Conservation (phyloP, 1,284 basidiomycete genomes). For the Marasmius sp. region DNA sequence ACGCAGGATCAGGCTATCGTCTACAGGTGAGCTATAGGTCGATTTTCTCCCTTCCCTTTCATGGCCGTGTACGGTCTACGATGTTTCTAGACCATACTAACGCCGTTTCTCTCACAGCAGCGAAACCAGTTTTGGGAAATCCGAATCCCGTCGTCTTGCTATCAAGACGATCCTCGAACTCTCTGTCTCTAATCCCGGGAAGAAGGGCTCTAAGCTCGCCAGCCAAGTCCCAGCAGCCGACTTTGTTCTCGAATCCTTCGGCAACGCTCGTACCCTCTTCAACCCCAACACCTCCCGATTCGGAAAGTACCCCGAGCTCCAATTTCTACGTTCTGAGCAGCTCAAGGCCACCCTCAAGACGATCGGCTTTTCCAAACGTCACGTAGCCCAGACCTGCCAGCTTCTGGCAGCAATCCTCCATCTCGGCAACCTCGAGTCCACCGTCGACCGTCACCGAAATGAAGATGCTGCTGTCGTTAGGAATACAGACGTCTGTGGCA, state of each 20-base stretch:
- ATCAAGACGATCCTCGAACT: slow-evolving; percentile 90
- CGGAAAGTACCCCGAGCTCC: slow-evolving; percentile 92
- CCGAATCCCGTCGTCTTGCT: slow-evolving; percentile 83
- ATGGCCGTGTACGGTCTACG: not conserved
- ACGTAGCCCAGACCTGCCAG: slow-evolving; percentile 94
- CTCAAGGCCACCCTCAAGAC: slow-evolving; percentile 93
- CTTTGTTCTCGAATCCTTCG: slow-evolving; percentile 94
- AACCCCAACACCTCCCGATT: slow-evolving; percentile 92
- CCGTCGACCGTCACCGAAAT: slow-evolving; percentile 77
- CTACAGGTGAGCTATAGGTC: too few relatives aligned
- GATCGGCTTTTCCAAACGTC: slow-evolving; percentile 89
- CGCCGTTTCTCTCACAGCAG: slow-evolving; percentile 53
- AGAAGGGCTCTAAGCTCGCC: slow-evolving; percentile 89
- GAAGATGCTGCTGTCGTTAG: slow-evolving; percentile 87
- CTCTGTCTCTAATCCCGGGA: slow-evolving; percentile 85
- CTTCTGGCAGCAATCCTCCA: slow-evolving; percentile 94
- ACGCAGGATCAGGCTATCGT: slow-evolving; percentile 90
- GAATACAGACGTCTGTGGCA: too few relatives aligned
- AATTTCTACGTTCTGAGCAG: slow-evolving; percentile 88
- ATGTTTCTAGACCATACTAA: not conserved
- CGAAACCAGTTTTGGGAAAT: slow-evolving; percentile 92
- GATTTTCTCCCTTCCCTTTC: slow-evolving; percentile 27
- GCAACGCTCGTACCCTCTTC: slow-evolving; percentile 85
- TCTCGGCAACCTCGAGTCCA: slow-evolving; percentile 94
- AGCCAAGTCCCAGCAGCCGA: slow-evolving; percentile 89